Percentiles rank a stretch among this genome's conserved stretches.
Evolutionary conservation across 345 rosid genomes (phyloP).

Genomic region (Brassica rapa): DNA sequence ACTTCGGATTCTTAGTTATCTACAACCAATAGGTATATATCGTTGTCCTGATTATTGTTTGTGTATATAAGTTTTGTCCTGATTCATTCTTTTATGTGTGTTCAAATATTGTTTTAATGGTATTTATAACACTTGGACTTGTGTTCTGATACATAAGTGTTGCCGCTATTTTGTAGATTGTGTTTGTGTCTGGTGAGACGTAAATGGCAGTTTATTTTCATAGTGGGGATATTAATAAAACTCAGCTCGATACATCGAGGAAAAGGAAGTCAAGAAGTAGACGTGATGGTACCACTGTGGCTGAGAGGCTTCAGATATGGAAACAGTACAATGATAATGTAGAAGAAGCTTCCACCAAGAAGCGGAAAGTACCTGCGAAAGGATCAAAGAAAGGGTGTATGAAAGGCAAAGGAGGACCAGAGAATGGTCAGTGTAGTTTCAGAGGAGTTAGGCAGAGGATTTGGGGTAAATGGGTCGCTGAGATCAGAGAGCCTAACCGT

Average conservation of each 20-base stretch:
- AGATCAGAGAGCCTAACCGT: conserved; percentile 70
- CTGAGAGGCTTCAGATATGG: conserved; percentile 60
- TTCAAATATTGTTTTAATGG: not conserved
- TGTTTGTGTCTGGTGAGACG: not conserved
- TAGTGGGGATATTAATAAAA: not conserved
- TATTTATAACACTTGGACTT: not conserved
- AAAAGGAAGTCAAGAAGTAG: conserved; percentile 58
- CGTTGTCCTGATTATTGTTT: not conserved
- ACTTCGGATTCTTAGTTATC: too few relatives aligned
- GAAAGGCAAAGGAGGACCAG: conserved; percentile 95
- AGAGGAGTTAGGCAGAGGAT: conserved; percentile 90
- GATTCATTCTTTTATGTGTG: too few relatives aligned
- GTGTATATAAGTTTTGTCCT: not conserved
- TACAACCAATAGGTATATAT: too few relatives aligned
- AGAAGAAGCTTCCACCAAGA: conserved; percentile 16
- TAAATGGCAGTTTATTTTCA: conserved; percentile 44
- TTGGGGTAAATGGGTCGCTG: conserved; percentile 96
- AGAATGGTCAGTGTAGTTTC: conserved; percentile 55
- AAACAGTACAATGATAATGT: conserved; percentile 49
- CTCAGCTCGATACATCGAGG: conserved; percentile 35
- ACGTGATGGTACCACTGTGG: conserved; percentile 49
- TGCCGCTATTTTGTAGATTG: conserved; percentile 4
- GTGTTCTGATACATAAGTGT: not conserved
- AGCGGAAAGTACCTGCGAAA: conserved; percentile 61
- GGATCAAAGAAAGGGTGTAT: conserved; percentile 85